A percentile compares a stretch with the other conserved stretches of the same genome.
Conservation (phyloP, 176 grass and related monocot genomes). For the Oropetium thomaeum region DNA sequence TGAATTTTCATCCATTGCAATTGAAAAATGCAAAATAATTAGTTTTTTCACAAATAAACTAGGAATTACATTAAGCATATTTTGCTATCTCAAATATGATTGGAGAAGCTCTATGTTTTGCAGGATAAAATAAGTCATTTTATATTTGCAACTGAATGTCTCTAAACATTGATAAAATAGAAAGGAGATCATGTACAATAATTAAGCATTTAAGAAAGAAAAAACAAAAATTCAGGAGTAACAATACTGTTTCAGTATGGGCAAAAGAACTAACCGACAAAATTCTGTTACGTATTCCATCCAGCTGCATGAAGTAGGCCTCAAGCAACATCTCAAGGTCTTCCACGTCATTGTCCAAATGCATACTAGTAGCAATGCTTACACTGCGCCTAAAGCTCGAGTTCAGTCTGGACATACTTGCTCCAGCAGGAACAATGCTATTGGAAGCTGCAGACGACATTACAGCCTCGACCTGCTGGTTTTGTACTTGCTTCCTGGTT, state of each 20-base stretch:
- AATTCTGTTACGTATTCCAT: slow-evolving; percentile 95
- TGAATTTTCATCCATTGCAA: neutral
- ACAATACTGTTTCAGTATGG: neutral
- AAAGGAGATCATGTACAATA: neutral
- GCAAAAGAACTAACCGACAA: slow-evolving; percentile 74
- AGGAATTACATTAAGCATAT: slow-evolving; percentile 7
- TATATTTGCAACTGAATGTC: neutral
- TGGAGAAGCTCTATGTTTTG: slow-evolving; percentile 6
- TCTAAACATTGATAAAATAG: neutral
- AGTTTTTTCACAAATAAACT: slow-evolving; percentile 14
- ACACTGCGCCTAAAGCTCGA: slow-evolving; percentile 59
- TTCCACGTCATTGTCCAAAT: slow-evolving; percentile 93
- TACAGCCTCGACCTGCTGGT: slow-evolving; percentile 80
- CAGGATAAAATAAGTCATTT: neutral
- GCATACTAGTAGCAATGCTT: slow-evolving; percentile 81
- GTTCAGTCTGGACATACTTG: slow-evolving; percentile 52
- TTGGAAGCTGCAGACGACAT: slow-evolving; percentile 79
- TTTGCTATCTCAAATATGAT: neutral
- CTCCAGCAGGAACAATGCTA: slow-evolving; percentile 57
- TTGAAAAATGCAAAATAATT: neutral
- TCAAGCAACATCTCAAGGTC: slow-evolving; percentile 98
- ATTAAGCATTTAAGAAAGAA: neutral
- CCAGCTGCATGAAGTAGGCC: slow-evolving; percentile 99
- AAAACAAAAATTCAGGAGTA: neutral
- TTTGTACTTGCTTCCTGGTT: slow-evolving; percentile 94